These are phyloP conservation scores for Hericium coralloides DNA, from an alignment of 768 basidiomycete species.

Conservation along the genomic window DNA sequence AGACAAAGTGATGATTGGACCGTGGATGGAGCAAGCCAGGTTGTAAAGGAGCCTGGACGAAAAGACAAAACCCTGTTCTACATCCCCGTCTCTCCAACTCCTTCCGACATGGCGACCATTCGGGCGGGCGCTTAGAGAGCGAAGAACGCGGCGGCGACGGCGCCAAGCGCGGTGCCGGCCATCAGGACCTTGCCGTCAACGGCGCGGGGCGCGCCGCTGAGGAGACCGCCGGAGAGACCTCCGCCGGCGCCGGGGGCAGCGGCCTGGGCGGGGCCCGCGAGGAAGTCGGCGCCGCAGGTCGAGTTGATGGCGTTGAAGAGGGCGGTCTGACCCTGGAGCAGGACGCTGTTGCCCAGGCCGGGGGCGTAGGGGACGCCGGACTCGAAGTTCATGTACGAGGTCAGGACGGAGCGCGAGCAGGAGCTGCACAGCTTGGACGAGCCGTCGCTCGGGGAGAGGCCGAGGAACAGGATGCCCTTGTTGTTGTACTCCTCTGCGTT, in stretches of 20 bases:
- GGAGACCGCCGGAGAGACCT: conserved; percentile 32
- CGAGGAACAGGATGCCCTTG: conserved; percentile 74
- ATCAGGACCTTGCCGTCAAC: conserved; percentile 20
- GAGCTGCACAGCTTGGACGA: conserved; percentile 60
- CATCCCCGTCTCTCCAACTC: neutral
- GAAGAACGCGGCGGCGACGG: conserved; percentile 24
- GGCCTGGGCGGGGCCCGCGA: conserved; percentile 56
- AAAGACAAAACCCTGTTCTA: conserved; percentile 11
- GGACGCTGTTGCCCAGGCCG: conserved; percentile 53
- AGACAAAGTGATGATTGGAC: neutral
- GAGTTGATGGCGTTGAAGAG: conserved; percentile 55
- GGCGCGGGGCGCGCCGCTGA: conserved; percentile 21
- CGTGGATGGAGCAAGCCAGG: neutral
- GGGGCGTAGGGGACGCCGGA: conserved; percentile 62
- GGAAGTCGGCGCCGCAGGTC: conserved; percentile 68
- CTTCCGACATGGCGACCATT: neutral
- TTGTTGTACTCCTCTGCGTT: conserved; percentile 45
- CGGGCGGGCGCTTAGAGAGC: conserved; percentile 7
- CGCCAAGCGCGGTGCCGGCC: conserved; percentile 24
- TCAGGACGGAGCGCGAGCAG: conserved; percentile 74
- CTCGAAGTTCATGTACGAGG: conserved; percentile 72
- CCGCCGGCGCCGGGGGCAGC: conserved; percentile 33
- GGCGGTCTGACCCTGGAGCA: conserved; percentile 54
- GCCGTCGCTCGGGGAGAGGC: conserved; percentile 47
- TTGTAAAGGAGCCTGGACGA: too few species aligned